Evolutionary conservation across 768 basidiomycete genomes (phyloP).

Genomic region (Suillus sp.): DNA sequence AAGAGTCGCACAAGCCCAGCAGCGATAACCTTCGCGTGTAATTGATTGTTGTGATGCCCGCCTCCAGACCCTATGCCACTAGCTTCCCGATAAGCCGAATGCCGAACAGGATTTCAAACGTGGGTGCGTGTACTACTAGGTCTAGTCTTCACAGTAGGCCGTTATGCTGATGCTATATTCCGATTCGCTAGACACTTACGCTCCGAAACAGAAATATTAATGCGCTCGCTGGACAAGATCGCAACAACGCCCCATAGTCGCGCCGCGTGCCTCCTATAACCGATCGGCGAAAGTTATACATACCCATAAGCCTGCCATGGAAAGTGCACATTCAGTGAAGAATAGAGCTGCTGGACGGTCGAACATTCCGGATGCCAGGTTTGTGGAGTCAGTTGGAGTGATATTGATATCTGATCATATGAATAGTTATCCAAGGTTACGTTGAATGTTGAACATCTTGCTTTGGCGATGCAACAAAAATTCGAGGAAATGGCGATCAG

Average conservation of each 20-base stretch:
- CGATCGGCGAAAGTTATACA: slow-evolving; percentile 26
- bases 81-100: slow-evolving; percentile 32
- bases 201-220: slow-evolving; percentile 32
- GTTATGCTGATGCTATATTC: not conserved
- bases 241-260: slow-evolving; percentile 23
- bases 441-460: slow-evolving; percentile 4
- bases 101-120: slow-evolving; percentile 30
- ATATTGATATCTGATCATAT: slow-evolving; percentile 28
- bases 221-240: slow-evolving; percentile 29
- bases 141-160: slow-evolving; percentile 31
- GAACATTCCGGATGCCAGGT: slow-evolving; percentile 28
- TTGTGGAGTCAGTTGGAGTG: slow-evolving; percentile 24
- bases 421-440: not conserved
- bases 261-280: slow-evolving; percentile 22
- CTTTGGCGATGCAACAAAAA: slow-evolving; percentile 31
- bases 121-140: slow-evolving; percentile 34
- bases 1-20: not conserved
- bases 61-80: slow-evolving; percentile 9
- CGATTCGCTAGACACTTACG: slow-evolving; percentile 20
- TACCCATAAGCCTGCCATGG: slow-evolving; percentile 29
- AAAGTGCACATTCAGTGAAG: slow-evolving; percentile 27
- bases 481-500: slow-evolving; percentile 24
- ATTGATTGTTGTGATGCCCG: not conserved
- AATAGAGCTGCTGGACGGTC: slow-evolving; percentile 28
- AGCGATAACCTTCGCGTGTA: not conserved